Evolutionary conservation across 805 yeast species (phyloP), one percentile per base, ranked within the genome.

Genomic region (Hermanozyma aechmeae): DNA sequence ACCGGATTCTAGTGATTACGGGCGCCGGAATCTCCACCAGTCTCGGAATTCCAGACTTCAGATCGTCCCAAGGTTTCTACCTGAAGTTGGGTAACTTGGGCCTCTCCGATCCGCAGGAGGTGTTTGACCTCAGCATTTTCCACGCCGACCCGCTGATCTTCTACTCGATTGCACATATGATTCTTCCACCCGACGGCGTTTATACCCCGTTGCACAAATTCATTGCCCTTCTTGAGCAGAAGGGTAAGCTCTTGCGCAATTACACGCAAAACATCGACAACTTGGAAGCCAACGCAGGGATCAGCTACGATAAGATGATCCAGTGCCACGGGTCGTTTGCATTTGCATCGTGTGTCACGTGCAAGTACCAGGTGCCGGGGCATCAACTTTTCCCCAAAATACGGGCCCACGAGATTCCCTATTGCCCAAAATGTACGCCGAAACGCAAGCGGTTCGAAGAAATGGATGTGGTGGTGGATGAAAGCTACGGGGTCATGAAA

Each of bases 321-420:
- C 95, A 85, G 53, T 86, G 96, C 48, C 96, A 86, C 54, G 96
- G 96, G 1, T 82, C 94, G 2, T 86, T 86, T 54, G 95, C 93
- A 0, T 70, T 73, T 0, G 96, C 95, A 6, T 73, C 86, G 3
- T 86, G 96, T 48, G 65, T 76, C 20, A 76, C 87, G 3, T 86
- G 96, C 50, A 67, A 71, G 28, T 70, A 70, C 48, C 59, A 67
- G 46, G 72, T 76, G 5, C 70, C 72, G 2, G 96, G 96, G 12
- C 71, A 68, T 28, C 64, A 65, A 15, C 63, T 86, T 3, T 82
- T 64, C 45, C 66, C 67, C 10, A 71, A 70, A 30, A 75, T 86
- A 23, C 60, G 78, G 39, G 56, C 56, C 2, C 62, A 71, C 28
- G 71, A 71, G 32, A 57, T 86, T 16, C 85, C 95, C 2, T 53